Percentiles rank a stretch among this genome's conserved stretches.
phyloP scores from a whole-genome alignment of 345 rosid species.

The Lepidium sativum region DNA sequence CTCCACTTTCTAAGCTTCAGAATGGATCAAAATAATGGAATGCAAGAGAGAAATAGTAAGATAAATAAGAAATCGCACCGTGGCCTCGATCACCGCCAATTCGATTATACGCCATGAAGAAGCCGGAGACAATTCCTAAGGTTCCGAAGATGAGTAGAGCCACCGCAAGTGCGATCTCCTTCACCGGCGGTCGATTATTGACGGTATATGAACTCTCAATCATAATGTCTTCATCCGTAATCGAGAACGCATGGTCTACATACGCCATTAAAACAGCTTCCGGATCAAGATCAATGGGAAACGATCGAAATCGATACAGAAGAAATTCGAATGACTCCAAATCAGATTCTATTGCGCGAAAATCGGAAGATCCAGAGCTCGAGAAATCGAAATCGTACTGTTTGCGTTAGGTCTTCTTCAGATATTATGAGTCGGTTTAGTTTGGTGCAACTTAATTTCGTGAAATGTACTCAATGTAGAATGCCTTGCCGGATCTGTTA shows the following conservation, averaged over 20 bases:
- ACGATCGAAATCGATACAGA: neutral
- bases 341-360: slow-evolving; percentile 2
- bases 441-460: slow-evolving; percentile 19
- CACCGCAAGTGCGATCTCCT: slow-evolving; percentile 89
- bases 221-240: slow-evolving; percentile 89
- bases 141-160: slow-evolving; percentile 84
- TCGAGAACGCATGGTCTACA: slow-evolving; percentile 95
- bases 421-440: neutral
- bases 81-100: slow-evolving; percentile 90
- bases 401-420: neutral
- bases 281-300: slow-evolving; percentile 6
- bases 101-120: slow-evolving; percentile 60
- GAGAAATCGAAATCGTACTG: slow-evolving; percentile 1
- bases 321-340: neutral
- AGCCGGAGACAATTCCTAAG: slow-evolving; percentile 58
- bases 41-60: neutral
- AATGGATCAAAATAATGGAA: neutral
- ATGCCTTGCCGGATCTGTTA: neutral
- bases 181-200: slow-evolving; percentile 76
- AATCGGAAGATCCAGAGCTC: neutral
- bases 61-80: slow-evolving; percentile 33
- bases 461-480: slow-evolving; percentile 14
- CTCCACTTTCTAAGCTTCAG: neutral
- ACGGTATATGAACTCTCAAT: slow-evolving; percentile 53
- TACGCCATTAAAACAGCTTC: slow-evolving; percentile 56